A percentile compares a stretch with the other conserved stretches of the same genome.
These are phyloP conservation scores for Starmerella floris DNA, from an alignment of 805 yeast genomes.

Conservation along the genomic window DNA sequence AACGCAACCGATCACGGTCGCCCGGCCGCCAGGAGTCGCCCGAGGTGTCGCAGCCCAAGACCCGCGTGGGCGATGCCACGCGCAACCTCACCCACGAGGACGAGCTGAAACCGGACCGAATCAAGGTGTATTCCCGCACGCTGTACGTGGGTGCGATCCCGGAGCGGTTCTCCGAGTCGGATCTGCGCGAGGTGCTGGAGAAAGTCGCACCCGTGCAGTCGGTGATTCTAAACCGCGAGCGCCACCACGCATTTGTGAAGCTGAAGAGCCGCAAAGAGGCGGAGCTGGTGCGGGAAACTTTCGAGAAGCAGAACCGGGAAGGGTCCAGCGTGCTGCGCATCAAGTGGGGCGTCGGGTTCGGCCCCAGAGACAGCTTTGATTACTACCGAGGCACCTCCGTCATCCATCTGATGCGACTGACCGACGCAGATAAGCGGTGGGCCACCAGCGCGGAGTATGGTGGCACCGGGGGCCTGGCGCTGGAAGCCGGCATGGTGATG, in stretches of 20 bases:
- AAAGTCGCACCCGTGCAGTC: slow-evolving; percentile 90
- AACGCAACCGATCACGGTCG: slow-evolving; percentile 18
- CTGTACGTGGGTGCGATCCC: slow-evolving; percentile 92
- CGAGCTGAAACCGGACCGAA: slow-evolving; percentile 49
- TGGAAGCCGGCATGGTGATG: slow-evolving; percentile 65
- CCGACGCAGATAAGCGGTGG: slow-evolving; percentile 92
- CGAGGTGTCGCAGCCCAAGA: slow-evolving; percentile 11
- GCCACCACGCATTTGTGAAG: slow-evolving; percentile 93
- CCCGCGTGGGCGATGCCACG: slow-evolving; percentile 19
- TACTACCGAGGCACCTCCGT: slow-evolving; percentile 81
- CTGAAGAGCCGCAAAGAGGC: slow-evolving; percentile 88
- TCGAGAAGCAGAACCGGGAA: slow-evolving; percentile 45
- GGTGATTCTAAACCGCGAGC: slow-evolving; percentile 69
- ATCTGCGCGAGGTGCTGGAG: slow-evolving; percentile 53
- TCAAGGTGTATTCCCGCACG: slow-evolving; percentile 79
- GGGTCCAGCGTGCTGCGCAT: slow-evolving; percentile 59
- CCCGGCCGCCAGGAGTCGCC: slow-evolving; percentile 14
- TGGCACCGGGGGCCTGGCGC: slow-evolving; percentile 81
- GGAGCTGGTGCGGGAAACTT: slow-evolving; percentile 59
- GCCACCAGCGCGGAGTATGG: slow-evolving; percentile 87
- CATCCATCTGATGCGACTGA: slow-evolving; percentile 73
- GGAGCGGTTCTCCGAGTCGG: slow-evolving; percentile 60
- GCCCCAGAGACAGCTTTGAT: slow-evolving; percentile 96
- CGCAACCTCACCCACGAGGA: slow-evolving; percentile 13
- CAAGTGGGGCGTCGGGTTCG: slow-evolving; percentile 98